These are phyloP conservation scores for Collariella sp. DNA, from an alignment of 495 filamentous ascomycete genomes.

Conservation along the genomic window DNA sequence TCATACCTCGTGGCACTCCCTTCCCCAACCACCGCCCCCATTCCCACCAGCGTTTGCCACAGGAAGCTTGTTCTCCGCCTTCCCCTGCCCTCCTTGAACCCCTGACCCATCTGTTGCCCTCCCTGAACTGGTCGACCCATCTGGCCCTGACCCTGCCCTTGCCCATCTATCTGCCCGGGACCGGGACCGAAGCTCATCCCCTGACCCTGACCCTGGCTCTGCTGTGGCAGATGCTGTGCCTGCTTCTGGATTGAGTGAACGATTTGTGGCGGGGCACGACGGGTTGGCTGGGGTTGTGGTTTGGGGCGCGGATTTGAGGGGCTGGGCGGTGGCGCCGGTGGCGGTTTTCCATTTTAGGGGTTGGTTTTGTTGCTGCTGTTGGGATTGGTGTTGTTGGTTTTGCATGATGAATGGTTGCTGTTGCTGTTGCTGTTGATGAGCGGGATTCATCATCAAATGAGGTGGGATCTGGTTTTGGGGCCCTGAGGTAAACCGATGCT, in stretches of 20 bases:
- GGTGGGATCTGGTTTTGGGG: background rate
- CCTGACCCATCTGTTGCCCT: background rate
- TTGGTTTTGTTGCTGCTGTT: background rate
- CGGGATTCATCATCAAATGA: background rate
- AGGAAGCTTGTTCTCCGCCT: background rate
- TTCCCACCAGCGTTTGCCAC: background rate
- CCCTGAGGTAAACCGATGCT: background rate
- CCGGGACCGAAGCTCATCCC: too few relatives aligned
- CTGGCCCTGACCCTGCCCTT: background rate
- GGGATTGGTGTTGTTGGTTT: slow-evolving; percentile 1
- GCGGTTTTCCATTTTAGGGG: background rate
- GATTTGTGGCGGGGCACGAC: slow-evolving; percentile 4
- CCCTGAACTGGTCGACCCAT: background rate
- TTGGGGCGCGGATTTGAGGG: background rate
- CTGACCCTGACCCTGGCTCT: background rate
- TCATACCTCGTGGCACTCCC: slow-evolving; percentile 15
- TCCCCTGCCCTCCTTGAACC: background rate
- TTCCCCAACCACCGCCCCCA: slow-evolving; percentile 5
- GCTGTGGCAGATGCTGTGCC: background rate
- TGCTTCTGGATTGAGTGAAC: slow-evolving; percentile 4
- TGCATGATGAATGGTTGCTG: background rate
- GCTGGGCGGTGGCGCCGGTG: background rate
- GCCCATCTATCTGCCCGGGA: too few relatives aligned
- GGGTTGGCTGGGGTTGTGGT: background rate
- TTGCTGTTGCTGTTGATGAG: slow-evolving; percentile 4